Percentiles rank a stretch among this genome's conserved stretches.
phyloP scores from a whole-genome alignment of 768 basidiomycete genomes.

The Trametes villosa region DNA sequence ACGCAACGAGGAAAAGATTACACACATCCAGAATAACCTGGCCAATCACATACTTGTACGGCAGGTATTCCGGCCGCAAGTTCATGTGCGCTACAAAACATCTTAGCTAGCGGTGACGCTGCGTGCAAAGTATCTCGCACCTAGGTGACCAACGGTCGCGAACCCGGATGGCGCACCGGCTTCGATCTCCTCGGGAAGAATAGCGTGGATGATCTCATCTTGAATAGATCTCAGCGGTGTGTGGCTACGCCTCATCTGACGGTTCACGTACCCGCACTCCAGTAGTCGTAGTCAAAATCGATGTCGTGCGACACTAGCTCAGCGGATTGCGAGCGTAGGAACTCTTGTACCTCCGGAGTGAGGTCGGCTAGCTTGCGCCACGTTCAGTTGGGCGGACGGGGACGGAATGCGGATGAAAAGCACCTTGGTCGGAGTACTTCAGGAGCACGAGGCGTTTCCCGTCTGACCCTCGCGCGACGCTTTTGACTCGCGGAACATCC shows the following conservation, averaged over 20 bases:
- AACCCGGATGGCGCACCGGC: slow-evolving; percentile 87
- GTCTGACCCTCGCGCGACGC: slow-evolving; percentile 54
- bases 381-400: slow-evolving; percentile 26
- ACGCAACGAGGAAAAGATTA: slow-evolving; percentile 4
- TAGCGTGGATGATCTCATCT: slow-evolving; percentile 85
- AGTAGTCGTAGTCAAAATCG: slow-evolving; percentile 81
- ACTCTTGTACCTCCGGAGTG: slow-evolving; percentile 54
- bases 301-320: slow-evolving; percentile 64
- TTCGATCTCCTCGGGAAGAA: slow-evolving; percentile 78
- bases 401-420: slow-evolving; percentile 2
- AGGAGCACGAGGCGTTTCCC: slow-evolving; percentile 69
- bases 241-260: too few species aligned
- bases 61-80: slow-evolving; percentile 86
- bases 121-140: slow-evolving; percentile 43
- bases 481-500: slow-evolving; percentile 69
- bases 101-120: slow-evolving; percentile 3
- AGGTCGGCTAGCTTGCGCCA: slow-evolving; percentile 69
- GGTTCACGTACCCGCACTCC: slow-evolving; percentile 71
- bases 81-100: slow-evolving; percentile 80
- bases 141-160: slow-evolving; percentile 89
- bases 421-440: slow-evolving; percentile 63
- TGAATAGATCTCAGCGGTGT: not conserved
- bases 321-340: slow-evolving; percentile 58
- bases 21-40: slow-evolving; percentile 90
- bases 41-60: slow-evolving; percentile 90